Base-by-base conservation (phyloP, 2,329 filamentous ascomycete species). In the Akanthomyces muscarius region DNA sequence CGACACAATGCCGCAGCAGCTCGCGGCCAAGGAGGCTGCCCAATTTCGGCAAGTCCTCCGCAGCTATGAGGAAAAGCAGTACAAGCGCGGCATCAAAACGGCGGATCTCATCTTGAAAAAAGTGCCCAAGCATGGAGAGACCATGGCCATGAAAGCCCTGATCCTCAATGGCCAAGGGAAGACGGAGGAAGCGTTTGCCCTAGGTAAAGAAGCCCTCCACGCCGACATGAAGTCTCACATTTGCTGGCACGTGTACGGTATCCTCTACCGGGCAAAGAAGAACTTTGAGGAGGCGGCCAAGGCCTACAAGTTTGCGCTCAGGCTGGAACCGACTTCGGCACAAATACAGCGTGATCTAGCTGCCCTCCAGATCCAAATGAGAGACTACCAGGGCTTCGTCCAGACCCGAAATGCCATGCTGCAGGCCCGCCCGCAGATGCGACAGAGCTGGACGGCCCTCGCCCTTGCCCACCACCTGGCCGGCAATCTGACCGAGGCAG, bases 201-300 rank as follows among this genome's bases (percentile, higher is more conserved):
- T 99, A 64, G 94, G 91, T 72, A 99, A 97, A 79, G 86, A 92
- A 68, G 95, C 96, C 41, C 83, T 99, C 70, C 92, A 89, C 68
- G 92, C 93, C 71, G 93, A 98, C 75, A 98, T 99, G 93, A 97
- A 96, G 81, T 97, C 93, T 71, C 94, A 98, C 78, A 93, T 99
- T 71, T 98, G 93, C 82, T 99, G 95, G 95, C 96, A 99, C 77
- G 95, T 99, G 65, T 99, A 98, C 75, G 95, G 96, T 38, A 79
- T 99, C 69, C 84, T 99, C 57, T 98, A 96, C 78, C 89, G 94
- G 58, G 89, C 91, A 55, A 89, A 90, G 73, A 98, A 98, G 83
- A 98, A 99, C 78, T 98, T 96, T 71, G 95, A 98, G 76, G 95
- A 98, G 79, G 94, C 96, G 11, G 97, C 97, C 80, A 98, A 98